A percentile compares a stretch with the other conserved stretches of the same genome.
Conservation (phyloP, 192 early-diverging fungal species). For the Dimargaris cristalligena region DNA sequence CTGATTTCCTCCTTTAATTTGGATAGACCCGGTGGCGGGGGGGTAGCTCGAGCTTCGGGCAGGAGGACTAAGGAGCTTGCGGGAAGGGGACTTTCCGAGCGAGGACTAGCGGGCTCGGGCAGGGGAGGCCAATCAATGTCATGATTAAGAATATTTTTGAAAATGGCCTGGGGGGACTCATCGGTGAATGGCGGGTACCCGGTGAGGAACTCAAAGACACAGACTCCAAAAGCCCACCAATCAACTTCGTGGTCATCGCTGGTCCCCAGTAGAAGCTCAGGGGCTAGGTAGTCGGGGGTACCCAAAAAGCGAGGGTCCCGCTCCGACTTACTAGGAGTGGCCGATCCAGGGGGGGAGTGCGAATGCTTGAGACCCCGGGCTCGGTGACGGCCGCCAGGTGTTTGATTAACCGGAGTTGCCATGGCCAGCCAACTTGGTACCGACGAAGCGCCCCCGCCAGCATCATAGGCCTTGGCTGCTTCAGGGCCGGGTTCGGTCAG, state of each 20-base stretch:
- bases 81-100: background rate
- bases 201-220: conserved; percentile 74
- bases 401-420: background rate
- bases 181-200: conserved; percentile 87
- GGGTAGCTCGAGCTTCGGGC: background rate
- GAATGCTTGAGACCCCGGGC: background rate
- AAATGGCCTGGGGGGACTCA: conserved; percentile 69
- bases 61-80: background rate
- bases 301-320: conserved; percentile 33
- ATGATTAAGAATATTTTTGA: conserved; percentile 70
- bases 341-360: background rate
- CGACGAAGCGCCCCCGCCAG: conserved; percentile 7
- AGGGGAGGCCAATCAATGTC: conserved; percentile 36
- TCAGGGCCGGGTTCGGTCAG: background rate
- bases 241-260: conserved; percentile 76
- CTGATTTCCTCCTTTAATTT: conserved; percentile 10
- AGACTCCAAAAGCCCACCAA: conserved; percentile 92
- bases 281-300: conserved; percentile 90
- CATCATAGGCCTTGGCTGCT: conserved; percentile 5
- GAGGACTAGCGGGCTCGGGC: conserved; percentile 9
- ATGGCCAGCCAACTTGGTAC: conserved; percentile 11
- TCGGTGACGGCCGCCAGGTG: background rate
- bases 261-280: conserved; percentile 76
- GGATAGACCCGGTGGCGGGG: background rate
- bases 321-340: background rate